Percentiles rank a stretch among this genome's conserved stretches.
Conservation (phyloP, 345 rosid genomes). For the Brassica cretica region DNA sequence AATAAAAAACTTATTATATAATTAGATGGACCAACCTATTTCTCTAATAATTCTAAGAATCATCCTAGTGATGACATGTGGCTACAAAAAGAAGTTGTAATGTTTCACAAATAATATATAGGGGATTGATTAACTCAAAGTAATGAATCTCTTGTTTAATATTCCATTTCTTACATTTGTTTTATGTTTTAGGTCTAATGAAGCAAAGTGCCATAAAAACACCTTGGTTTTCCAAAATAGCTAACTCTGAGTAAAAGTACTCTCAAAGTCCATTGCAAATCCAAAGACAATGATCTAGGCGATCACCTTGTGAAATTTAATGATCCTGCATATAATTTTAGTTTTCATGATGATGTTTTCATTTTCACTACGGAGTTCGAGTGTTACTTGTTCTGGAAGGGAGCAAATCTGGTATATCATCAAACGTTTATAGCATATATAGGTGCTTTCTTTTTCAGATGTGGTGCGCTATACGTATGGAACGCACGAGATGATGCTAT, state of each 20-base stretch:
- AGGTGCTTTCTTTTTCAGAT: background rate
- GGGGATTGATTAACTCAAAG: background rate
- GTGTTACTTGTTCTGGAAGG: background rate
- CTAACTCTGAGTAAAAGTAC: background rate
- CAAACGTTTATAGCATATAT: background rate
- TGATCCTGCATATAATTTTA: too few relatives aligned
- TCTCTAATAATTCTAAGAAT: too few relatives aligned
- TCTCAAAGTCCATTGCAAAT: slow-evolving; percentile 12
- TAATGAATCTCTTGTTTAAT: background rate
- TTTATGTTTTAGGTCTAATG: background rate
- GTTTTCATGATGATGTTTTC: background rate
- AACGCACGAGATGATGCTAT: slow-evolving; percentile 4
- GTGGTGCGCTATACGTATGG: background rate
- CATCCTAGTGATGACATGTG: too few relatives aligned
- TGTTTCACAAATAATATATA: too few relatives aligned
- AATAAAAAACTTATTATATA: too few relatives aligned
- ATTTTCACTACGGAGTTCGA: background rate
- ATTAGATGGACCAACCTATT: too few relatives aligned
- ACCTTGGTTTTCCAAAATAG: background rate
- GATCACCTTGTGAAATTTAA: too few relatives aligned
- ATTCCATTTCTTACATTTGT: background rate
- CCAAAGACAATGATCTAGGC: background rate
- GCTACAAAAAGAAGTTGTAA: too few relatives aligned
- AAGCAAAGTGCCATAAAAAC: background rate
- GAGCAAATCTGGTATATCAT: background rate